phyloP scores from a whole-genome alignment of 495 filamentous ascomycete genomes.

The Penicillium paradoxum region DNA sequence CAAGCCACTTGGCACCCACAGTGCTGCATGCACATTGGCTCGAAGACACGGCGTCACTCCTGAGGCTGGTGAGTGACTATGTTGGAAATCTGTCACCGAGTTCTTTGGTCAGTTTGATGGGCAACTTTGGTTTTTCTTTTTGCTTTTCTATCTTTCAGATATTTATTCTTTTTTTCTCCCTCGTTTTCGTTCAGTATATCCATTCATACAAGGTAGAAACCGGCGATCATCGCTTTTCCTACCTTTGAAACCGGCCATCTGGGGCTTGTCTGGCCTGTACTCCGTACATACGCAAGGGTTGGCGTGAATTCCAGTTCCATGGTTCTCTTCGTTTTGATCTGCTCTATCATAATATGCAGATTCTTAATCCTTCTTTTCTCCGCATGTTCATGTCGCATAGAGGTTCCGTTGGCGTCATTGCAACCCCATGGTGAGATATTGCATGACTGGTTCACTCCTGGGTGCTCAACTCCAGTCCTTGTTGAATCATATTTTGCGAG shows the following conservation, averaged over 20 bases:
- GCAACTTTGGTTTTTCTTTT: neutral
- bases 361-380: neutral
- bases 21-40: constrained; percentile 16
- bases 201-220: constrained; percentile 21
- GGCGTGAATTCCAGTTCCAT: constrained; percentile 4
- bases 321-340: neutral
- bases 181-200: neutral
- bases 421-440: neutral
- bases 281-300: constrained; percentile 9
- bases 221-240: constrained; percentile 18
- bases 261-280: constrained; percentile 9
- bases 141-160: too few species aligned
- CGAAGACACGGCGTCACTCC: constrained; percentile 5
- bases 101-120: constrained; percentile 6
- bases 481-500: constrained; percentile 3
- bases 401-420: neutral
- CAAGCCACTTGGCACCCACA: constrained; percentile 18
- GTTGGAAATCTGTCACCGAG: constrained; percentile 13
- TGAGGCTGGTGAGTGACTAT: neutral
- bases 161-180: too few species aligned
- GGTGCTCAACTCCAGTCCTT: neutral
- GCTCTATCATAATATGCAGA: neutral
- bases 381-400: neutral
- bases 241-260: constrained; percentile 16
- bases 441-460: neutral